Evolutionary conservation across 352 stramenopile genomes (phyloP).

Genomic region (Phytophthora ramorum): DNA sequence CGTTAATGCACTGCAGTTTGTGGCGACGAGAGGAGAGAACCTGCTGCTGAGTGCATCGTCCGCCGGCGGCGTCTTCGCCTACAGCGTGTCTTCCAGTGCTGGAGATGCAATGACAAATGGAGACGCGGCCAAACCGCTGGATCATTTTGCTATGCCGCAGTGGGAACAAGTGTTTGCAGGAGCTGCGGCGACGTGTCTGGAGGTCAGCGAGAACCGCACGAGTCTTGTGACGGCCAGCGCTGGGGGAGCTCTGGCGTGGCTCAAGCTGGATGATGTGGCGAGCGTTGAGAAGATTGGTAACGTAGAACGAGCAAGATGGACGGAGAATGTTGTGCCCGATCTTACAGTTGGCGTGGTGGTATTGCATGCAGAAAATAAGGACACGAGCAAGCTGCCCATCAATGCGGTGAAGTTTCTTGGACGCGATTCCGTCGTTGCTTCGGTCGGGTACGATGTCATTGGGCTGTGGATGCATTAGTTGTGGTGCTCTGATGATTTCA

Average conservation of each 20-base stretch:
- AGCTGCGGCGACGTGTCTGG: constrained; percentile 58
- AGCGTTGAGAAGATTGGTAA: constrained; percentile 66
- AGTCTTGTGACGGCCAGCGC: constrained; percentile 65
- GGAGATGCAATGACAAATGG: constrained; percentile 21
- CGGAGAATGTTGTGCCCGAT: not conserved
- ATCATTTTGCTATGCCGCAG: constrained; percentile 48
- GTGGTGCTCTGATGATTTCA: constrained; percentile 3
- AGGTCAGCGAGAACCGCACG: constrained; percentile 53
- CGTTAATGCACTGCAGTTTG: constrained; percentile 71
- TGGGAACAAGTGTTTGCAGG: constrained; percentile 64
- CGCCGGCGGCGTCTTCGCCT: constrained; percentile 54
- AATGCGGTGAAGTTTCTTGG: constrained; percentile 80
- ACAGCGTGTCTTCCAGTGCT: constrained; percentile 39
- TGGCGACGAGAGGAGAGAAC: constrained; percentile 48
- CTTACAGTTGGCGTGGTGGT: constrained; percentile 1
- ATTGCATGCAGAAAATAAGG: constrained; percentile 49
- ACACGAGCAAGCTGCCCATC: constrained; percentile 60
- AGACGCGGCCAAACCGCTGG: constrained; percentile 14
- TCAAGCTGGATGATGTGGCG: constrained; percentile 63
- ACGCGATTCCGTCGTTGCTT: constrained; percentile 69
- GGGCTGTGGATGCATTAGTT: not conserved
- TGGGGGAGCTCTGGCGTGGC: constrained; percentile 66
- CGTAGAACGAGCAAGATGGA: constrained; percentile 3
- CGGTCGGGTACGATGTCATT: constrained; percentile 53
- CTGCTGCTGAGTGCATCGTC: constrained; percentile 72